Percentiles rank a stretch among this genome's conserved stretches.
These are phyloP conservation scores for Chamaenerion angustifolium DNA, from an alignment of 345 rosid species.

Conservation along the genomic window DNA sequence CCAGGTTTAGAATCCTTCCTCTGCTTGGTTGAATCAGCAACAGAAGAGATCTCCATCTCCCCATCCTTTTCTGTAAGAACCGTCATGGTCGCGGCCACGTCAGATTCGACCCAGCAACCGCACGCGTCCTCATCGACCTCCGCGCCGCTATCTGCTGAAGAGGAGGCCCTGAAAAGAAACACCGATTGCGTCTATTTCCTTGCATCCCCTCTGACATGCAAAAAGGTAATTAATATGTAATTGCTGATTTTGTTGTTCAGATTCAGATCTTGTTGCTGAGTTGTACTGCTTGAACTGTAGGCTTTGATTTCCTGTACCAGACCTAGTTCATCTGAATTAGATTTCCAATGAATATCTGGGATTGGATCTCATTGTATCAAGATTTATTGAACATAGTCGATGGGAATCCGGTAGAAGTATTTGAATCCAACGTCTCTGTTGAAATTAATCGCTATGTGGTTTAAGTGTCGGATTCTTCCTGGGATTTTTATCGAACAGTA, in stretches of 20 bases:
- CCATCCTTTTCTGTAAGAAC: not conserved
- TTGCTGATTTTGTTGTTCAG: not conserved
- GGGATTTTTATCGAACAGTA: no score
- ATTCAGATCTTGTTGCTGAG: not conserved
- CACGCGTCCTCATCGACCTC: slow-evolving; percentile 19
- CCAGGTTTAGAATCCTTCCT: not conserved
- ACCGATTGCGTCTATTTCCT: slow-evolving; percentile 96
- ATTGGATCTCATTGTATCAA: no score
- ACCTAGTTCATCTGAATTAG: no score
- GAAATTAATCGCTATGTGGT: no score
- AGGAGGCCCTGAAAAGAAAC: slow-evolving; percentile 76
- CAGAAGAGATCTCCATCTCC: not conserved
- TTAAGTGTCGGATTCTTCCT: no score
- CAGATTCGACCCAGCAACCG: slow-evolving; percentile 19
- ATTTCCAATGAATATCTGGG: no score
- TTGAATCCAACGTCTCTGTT: no score
- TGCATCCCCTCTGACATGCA: slow-evolving; percentile 94
- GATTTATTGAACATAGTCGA: no score
- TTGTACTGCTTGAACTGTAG: no score
- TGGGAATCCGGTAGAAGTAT: no score
- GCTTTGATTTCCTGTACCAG: no score
- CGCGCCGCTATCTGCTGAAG: slow-evolving; percentile 29
- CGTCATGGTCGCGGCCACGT: slow-evolving; percentile 50
- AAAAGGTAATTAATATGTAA: slow-evolving; percentile 38
- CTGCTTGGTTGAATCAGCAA: not conserved